Base-by-base conservation (phyloP, 495 filamentous ascomycete genomes). In the Aspergillus nidulans region DNA sequence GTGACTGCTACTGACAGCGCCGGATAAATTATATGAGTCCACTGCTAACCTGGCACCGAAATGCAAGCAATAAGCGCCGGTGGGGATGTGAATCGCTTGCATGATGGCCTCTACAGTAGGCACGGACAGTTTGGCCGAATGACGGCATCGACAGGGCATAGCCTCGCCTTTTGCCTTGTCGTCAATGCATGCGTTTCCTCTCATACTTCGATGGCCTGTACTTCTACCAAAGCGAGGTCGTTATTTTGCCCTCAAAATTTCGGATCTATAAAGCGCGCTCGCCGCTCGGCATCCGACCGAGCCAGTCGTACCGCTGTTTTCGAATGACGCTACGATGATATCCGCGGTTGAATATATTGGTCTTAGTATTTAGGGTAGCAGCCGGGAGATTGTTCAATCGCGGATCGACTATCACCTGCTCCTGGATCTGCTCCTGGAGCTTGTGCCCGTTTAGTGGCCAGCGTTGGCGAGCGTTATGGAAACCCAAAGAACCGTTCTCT, bases 11-110 rank as follows among this genome's bases (percentile, higher is more conserved):
- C 28, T 19, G 44, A 6, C 15, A 55, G 30, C 24, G 10, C 52
- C 41, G 42, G 16, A 38, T 47, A 54, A 39, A 54, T 54, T 54
- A 26, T 30, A 53, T 23, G 42, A 38, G 30, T 30, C 21, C 52
- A 12, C 30, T 34, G 30, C 30, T 34, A 13, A 34, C 9, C 2
- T 34, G 30, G 30, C n/a, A n/a, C n/a, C n/a, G n/a, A n/a, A n/a
- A n/a, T 34, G 8, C 30, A 38, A 0, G 30, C 26, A 47, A 46
- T 39, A 24, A 38, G 13, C 9, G 32, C 30, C 19, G 2, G 41
- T 44, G 52, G 39, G 32, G 25, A 26, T 28, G 23, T 20, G 32
- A 32, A 20, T 39, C 39, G 49, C 38, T 21, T 25, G 6, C 19
- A 26, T 12, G 36, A 34, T 53, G 25, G 13, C 41, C 45, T 25